Base-by-base conservation (phyloP, 257 asterid genomes). In the Pogostemon cablin region DNA sequence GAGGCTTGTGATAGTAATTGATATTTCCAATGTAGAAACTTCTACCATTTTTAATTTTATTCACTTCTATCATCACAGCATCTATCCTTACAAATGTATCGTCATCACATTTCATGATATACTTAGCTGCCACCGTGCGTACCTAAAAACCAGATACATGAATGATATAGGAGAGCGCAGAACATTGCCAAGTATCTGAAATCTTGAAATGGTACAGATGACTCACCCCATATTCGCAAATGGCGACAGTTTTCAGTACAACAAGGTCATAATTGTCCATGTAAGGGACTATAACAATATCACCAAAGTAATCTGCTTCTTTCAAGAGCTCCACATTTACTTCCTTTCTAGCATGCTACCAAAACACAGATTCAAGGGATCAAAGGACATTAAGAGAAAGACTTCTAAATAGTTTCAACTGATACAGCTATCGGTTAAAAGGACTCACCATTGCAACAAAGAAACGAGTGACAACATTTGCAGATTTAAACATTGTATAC, bases 211-310 rank as follows among this genome's bases (percentile, higher is more conserved):
- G 58, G 47, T 61, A 60, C 6, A 52, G 17, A 10, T 34, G 66
- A 77, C 98, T 81, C 75, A 91, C 98, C 96, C 96, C 98, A 73
- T 90, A 93, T 76, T 93, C 98, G 64, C 96, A 93, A 58, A 93
- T 93, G 52, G 98, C 98, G 48, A 89, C 77, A 15, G 98, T 91
- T 83, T 93, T 93, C 73, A 93, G 82, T 7, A 93, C 96, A 72
- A 93, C 98, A 10, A 93, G 96, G 72, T 93, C 98, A 75, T 90
- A 93, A 77, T 93, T 86, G 82, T 93, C 98, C 96, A 90, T 81
- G 82, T 90, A 90, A 65, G 98, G 96, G 64, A 93, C 98, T 68
- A 93, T 75, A 77, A 93, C 92, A 69, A 90, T 86, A 81, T 93
- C 98, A 44, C 98, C 87, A 71, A 93, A 93, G 75, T 86, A 93